phyloP scores from a whole-genome alignment of 2,329 filamentous ascomycete genomes.

The Tolypocladium capitatum region DNA sequence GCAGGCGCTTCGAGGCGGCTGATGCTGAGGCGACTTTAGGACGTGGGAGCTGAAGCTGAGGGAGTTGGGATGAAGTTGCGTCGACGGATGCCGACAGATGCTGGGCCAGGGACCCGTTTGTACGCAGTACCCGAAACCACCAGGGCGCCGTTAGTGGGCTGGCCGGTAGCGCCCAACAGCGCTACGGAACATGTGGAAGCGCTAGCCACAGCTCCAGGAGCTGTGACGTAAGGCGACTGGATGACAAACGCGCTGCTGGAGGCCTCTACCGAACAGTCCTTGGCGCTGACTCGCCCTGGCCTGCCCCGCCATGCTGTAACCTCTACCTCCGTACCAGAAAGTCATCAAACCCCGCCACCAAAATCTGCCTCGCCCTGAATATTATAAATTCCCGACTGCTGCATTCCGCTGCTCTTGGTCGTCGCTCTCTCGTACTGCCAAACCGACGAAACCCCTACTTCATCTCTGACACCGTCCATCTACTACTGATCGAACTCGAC shows the following conservation, averaged over 20 bases:
- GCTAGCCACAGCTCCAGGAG: neutral
- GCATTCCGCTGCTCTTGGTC: neutral
- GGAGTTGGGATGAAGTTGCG: neutral
- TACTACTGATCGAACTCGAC: neutral
- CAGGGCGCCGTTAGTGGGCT: neutral
- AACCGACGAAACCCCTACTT: neutral
- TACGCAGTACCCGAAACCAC: neutral
- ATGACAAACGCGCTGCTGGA: neutral
- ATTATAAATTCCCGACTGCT: conserved; percentile 9
- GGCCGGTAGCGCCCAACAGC: neutral
- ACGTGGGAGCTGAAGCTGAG: neutral
- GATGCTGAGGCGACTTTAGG: neutral
- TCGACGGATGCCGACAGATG: neutral
- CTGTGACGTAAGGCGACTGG: conserved; percentile 1
- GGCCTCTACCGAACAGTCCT: neutral
- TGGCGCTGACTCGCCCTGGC: neutral
- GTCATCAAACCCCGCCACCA: conserved; percentile 10
- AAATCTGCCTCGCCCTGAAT: conserved; percentile 11
- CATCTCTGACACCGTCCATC: neutral
- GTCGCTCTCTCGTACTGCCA: neutral
- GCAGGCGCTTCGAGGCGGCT: neutral
- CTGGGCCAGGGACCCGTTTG: neutral
- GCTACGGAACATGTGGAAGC: too few species aligned
- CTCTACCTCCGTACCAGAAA: too few species aligned
- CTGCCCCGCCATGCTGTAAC: conserved; percentile 1